Conservation (phyloP, 805 yeast species). For the Yarrowia hollandica region DNA sequence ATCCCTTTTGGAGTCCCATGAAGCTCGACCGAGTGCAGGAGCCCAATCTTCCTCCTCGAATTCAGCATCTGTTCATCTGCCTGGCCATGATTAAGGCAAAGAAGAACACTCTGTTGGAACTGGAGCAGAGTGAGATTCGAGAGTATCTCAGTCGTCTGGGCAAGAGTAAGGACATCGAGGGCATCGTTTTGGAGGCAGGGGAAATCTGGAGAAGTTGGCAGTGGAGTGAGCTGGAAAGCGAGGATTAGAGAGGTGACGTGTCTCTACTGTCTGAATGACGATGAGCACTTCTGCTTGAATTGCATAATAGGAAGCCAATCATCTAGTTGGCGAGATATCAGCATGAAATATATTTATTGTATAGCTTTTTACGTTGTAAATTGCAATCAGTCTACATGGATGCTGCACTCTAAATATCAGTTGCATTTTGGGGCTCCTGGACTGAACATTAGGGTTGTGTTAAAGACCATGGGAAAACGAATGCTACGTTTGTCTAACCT, state of each 20-base stretch:
- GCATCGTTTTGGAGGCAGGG: constrained; percentile 73
- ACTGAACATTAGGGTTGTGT: too few species aligned
- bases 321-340: constrained; percentile 8
- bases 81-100: constrained; percentile 78
- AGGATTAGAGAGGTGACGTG: constrained; percentile 34
- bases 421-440: too few species aligned
- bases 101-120: constrained; percentile 74
- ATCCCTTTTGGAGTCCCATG: constrained; percentile 59
- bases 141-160: constrained; percentile 62
- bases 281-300: neutral
- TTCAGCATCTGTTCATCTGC: constrained; percentile 71
- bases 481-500: too few species aligned
- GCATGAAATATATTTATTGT: constrained; percentile 29
- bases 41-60: constrained; percentile 46
- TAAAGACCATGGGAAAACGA: too few species aligned
- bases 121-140: constrained; percentile 86
- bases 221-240: constrained; percentile 58
- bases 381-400: neutral
- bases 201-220: constrained; percentile 86
- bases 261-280: too few species aligned
- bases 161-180: constrained; percentile 64
- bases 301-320: constrained; percentile 22
- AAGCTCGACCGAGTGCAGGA: constrained; percentile 35
- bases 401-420: too few species aligned
- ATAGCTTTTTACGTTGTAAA: constrained; percentile 22